Base-by-base conservation (phyloP, 306 rosid species). In the Vicia sativa region DNA sequence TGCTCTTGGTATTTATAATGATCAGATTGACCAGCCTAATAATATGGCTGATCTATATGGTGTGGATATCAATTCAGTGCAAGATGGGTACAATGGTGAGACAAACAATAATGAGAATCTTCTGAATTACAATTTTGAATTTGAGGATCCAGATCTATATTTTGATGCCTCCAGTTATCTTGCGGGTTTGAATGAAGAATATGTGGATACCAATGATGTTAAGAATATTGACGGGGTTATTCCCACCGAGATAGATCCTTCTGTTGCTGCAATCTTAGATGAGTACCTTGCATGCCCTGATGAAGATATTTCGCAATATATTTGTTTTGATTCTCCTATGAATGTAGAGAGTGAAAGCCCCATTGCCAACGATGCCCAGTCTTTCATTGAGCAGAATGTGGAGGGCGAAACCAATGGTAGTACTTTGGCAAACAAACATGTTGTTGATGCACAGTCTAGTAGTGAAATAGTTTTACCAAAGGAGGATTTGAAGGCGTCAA, bases 181-280 rank as follows among this genome's bases (percentile, higher is more conserved):
- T 63, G 69, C 68, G 13, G 35, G 48, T 31, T 73, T 54, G 67
- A 88, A 78, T 65, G 90, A 77, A 48, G 88, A 74, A 26, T 85
- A 63, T 73, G 62, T 93, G 42, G 97, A 90, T 77, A 62, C 91
- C n/a, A 74, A 90, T 71, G 97, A 93, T 67, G 84, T 88, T 48
- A 9, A 62, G 21, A 65, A 77, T 56, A 80, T 78, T 12, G 54
- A 72, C 9, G 85, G 70, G 77, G 59, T 6, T 46, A 15, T 54
- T 72, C 85, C 86, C 12, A 15, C 74, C 0, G 82, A 74, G 74
- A 74, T 59, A 0, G 85, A 73, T 66, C 60, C 84, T 72, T 67
- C 44, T 71, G 84, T 56, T 38, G 54, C 69, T 73, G 93, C 65
- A 48, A 71, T 81, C 76, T 44, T 93, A 45, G 90, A 93, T 3